A percentile compares a stretch with the other conserved stretches of the same genome.
Conservation (phyloP, 306 rosid species). For the Cucurbita ficifolia region DNA sequence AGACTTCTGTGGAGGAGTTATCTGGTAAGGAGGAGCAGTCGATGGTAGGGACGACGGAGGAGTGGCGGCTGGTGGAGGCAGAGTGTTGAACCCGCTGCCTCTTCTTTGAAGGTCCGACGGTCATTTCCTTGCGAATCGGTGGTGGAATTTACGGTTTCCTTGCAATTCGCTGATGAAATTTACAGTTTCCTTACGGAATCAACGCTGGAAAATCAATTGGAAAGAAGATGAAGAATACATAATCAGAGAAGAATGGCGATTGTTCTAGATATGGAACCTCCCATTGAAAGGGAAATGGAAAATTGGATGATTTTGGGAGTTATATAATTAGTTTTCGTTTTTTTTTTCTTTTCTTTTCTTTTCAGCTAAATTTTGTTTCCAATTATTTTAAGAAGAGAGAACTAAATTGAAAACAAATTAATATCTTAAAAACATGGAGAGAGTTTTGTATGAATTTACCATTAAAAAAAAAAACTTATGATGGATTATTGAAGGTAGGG, state of each 20-base stretch:
- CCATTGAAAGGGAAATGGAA: background rate
- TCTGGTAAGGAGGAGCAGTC: conserved; percentile 15
- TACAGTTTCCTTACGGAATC: background rate
- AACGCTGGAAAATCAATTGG: background rate
- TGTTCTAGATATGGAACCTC: background rate
- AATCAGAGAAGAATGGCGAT: background rate
- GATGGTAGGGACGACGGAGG: conserved; percentile 18
- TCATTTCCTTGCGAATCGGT: conserved; percentile 13
- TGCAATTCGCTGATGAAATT: background rate
- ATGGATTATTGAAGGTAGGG: too few relatives aligned
- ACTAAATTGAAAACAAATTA: too few relatives aligned
- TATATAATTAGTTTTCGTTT: too few relatives aligned
- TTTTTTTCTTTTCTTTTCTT: too few relatives aligned
- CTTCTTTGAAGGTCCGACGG: conserved; percentile 26
- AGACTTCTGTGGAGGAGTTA: conserved; percentile 11
- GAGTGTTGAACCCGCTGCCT: conserved; percentile 40
- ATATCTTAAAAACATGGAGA: too few relatives aligned
- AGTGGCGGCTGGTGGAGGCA: conserved; percentile 20
- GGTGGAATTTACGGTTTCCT: background rate
- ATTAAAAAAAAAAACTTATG: too few relatives aligned
- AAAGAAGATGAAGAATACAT: background rate
- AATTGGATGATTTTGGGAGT: too few relatives aligned
- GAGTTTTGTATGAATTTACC: too few relatives aligned
- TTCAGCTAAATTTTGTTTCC: too few relatives aligned
- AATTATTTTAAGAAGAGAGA: too few relatives aligned